Conservation (phyloP, 2,329 filamentous ascomycete species). For the Stromatinia cepivora region DNA sequence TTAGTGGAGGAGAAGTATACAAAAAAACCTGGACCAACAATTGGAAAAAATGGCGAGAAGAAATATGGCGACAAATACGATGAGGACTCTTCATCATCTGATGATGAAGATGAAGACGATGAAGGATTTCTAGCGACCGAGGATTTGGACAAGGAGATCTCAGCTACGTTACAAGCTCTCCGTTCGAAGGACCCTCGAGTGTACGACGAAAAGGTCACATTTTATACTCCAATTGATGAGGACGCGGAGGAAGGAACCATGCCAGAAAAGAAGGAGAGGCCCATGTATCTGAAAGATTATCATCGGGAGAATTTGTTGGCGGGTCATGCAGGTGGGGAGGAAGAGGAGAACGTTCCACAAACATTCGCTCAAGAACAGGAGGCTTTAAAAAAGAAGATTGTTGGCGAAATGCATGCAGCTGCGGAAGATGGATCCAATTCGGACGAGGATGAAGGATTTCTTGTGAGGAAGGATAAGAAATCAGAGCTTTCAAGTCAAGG, state of each 20-base stretch:
- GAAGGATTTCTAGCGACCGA: slow-evolving; percentile 83
- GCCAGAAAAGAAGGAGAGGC: slow-evolving; percentile 70
- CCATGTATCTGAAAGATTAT: slow-evolving; percentile 85
- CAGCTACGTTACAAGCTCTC: slow-evolving; percentile 83
- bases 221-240: slow-evolving; percentile 69
- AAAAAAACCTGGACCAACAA: slow-evolving; percentile 45
- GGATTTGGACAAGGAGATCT: slow-evolving; percentile 82
- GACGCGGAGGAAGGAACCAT: slow-evolving; percentile 42
- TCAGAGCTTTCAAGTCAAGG: slow-evolving; percentile 45
- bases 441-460: slow-evolving; percentile 61
- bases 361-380: slow-evolving; percentile 91
- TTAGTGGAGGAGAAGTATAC: slow-evolving; percentile 85
- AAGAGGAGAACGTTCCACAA: slow-evolving; percentile 55
- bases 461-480: slow-evolving; percentile 65
- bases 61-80: slow-evolving; percentile 47
- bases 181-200: slow-evolving; percentile 87
- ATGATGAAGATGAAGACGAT: slow-evolving; percentile 85
- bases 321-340: slow-evolving; percentile 62
- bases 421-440: slow-evolving; percentile 48
- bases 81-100: slow-evolving; percentile 64
- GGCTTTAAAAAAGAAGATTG: slow-evolving; percentile 72
- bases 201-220: slow-evolving; percentile 77
- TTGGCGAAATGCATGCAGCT: slow-evolving; percentile 75
- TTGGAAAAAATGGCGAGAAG: slow-evolving; percentile 39
- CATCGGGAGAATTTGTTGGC: slow-evolving; percentile 86